Conservation (phyloP, 163 green algal species). For the Volvox carteri region DNA sequence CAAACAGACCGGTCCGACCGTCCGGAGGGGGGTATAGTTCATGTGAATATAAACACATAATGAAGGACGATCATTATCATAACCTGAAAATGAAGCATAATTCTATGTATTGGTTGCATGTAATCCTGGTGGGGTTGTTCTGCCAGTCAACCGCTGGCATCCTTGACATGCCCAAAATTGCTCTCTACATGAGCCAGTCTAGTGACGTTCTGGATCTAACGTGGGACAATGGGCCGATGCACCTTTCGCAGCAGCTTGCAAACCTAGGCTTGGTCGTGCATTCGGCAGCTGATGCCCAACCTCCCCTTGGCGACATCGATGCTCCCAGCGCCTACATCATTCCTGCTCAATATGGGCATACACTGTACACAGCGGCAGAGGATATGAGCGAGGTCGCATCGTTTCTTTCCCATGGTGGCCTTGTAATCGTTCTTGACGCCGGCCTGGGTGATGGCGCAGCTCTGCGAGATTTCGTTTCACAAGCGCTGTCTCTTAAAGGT, state of each 20-base stretch:
- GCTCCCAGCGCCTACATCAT: conserved; percentile 18
- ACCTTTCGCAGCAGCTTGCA: neutral
- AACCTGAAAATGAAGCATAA: too few relatives aligned
- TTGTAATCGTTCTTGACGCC: conserved; percentile 27
- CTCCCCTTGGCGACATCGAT: neutral
- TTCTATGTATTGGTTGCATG: neutral
- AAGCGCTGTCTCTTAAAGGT: conserved; percentile 12
- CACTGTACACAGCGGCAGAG: neutral
- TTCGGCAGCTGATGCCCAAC: neutral
- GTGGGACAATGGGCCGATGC: neutral
- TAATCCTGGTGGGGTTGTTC: neutral
- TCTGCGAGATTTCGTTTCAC: neutral
- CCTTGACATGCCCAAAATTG: neutral
- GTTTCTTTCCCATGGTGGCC: conserved; percentile 1
- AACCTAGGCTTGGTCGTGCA: neutral
- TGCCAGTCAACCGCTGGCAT: neutral
- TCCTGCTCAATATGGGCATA: conserved; percentile 15
- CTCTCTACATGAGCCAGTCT: conserved; percentile 24
- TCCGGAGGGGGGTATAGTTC: too few relatives aligned
- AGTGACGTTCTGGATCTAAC: neutral
- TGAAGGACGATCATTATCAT: too few relatives aligned
- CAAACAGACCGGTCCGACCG: too few relatives aligned
- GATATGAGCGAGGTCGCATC: neutral
- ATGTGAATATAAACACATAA: too few relatives aligned
- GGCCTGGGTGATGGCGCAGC: neutral